A percentile compares a stretch with the other conserved stretches of the same genome.
Evolutionary conservation across 2,329 filamentous ascomycete genomes (phyloP).

Genomic region (Davidsoniella virescens): DNA sequence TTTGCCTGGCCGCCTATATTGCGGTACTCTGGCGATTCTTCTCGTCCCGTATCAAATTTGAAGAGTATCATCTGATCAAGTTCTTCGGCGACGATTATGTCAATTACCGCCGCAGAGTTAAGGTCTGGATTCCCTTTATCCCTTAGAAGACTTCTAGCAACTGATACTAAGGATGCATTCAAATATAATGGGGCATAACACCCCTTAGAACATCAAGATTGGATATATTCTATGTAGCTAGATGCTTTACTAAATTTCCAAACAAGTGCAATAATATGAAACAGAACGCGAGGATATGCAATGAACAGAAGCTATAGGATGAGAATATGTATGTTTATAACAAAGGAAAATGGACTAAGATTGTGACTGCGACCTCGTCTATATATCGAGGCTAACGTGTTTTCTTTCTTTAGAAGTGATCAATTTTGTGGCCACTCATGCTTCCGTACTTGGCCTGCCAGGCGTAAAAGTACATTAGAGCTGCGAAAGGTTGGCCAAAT

Average conservation of each 20-base stretch:
- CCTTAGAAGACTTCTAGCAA: slow-evolving; percentile 13
- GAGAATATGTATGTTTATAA: too few relatives aligned
- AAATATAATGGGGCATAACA: not conserved
- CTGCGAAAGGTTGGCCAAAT: slow-evolving; percentile 84
- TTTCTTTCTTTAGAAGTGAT: too few relatives aligned
- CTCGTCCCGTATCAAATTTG: slow-evolving; percentile 50
- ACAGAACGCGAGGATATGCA: not conserved
- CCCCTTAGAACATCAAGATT: not conserved
- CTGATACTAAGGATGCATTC: not conserved
- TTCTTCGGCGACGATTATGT: slow-evolving; percentile 81
- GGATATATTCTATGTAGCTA: not conserved
- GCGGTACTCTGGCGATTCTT: slow-evolving; percentile 80
- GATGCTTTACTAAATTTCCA: not conserved
- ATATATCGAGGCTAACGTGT: too few relatives aligned
- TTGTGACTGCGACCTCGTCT: too few relatives aligned
- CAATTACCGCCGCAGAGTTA: slow-evolving; percentile 52
- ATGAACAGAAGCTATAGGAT: not conserved
- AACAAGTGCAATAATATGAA: not conserved
- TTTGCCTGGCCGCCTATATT: slow-evolving; percentile 62
- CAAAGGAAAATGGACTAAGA: too few relatives aligned
- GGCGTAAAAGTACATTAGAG: slow-evolving; percentile 88
- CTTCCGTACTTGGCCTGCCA: slow-evolving; percentile 97
- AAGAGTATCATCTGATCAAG: slow-evolving; percentile 59
- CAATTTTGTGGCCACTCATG: slow-evolving; percentile 34
- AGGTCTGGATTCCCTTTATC: slow-evolving; percentile 63